Evolutionary conservation across 2,329 filamentous ascomycete genomes (phyloP).

Genomic region (Curvularia verruculosa): DNA sequence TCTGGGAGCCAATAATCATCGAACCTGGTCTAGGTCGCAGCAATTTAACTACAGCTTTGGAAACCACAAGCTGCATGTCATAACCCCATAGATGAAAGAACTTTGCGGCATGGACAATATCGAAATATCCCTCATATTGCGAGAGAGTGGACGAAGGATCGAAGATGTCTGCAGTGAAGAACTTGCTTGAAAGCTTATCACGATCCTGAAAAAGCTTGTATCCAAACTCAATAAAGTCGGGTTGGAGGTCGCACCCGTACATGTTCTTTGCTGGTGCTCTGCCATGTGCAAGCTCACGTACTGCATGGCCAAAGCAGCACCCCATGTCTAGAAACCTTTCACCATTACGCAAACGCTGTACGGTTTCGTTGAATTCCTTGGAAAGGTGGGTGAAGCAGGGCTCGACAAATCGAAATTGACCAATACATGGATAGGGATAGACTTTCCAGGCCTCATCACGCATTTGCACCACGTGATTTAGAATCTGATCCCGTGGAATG

Average conservation of each 20-base stretch:
- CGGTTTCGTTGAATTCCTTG: slow-evolving; percentile 32
- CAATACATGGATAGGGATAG: slow-evolving; percentile 43
- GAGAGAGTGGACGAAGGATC: slow-evolving; percentile 35
- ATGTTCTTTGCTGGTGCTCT: slow-evolving; percentile 50
- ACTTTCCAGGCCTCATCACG: slow-evolving; percentile 36
- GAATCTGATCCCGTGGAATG: slow-evolving; percentile 40
- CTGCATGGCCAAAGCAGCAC: slow-evolving; percentile 54
- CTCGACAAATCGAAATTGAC: slow-evolving; percentile 42
- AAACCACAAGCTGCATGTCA: slow-evolving; percentile 41
- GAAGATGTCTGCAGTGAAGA: slow-evolving; percentile 60
- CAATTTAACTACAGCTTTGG: slow-evolving; percentile 42
- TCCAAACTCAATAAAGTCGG: slow-evolving; percentile 60
- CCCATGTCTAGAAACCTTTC: slow-evolving; percentile 50
- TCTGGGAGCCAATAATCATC: slow-evolving; percentile 61
- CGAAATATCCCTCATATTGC: slow-evolving; percentile 37
- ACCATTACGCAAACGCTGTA: slow-evolving; percentile 35
- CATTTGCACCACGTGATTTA: slow-evolving; percentile 39
- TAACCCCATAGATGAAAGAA: slow-evolving; percentile 53
- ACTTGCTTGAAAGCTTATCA: slow-evolving; percentile 54
- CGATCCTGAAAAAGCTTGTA: slow-evolving; percentile 47
- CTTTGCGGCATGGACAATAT: slow-evolving; percentile 50
- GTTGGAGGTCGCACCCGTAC: slow-evolving; percentile 49
- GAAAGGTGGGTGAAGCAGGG: slow-evolving; percentile 26
- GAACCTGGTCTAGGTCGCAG: slow-evolving; percentile 51
- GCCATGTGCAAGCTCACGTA: slow-evolving; percentile 49